Base-by-base conservation (phyloP, 371 early-diverging fungal species). In the Saksenaea vasiformis region DNA sequence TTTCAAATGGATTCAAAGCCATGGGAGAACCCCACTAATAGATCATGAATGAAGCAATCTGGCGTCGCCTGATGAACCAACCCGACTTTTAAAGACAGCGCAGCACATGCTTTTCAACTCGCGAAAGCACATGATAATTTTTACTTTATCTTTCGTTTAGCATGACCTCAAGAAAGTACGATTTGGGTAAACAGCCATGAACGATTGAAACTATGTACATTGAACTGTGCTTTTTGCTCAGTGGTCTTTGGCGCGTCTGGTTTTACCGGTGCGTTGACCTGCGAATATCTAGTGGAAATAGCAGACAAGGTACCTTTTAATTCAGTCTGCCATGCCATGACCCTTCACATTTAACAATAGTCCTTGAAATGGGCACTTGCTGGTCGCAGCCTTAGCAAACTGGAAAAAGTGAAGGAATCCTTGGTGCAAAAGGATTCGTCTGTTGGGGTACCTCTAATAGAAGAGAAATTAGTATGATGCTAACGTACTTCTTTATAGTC, bases 351-450 rank as follows among this genome's bases (percentile, higher is more conserved):
- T 19, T 22, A 47, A 47, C 10, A 10, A 47, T 47, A 47, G 51
- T 19, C 51, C 4, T 22, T 47, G 11, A 47, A 47, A 47, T 47
- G 51, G 51, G 51, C 51, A 10, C n/a, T 47, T 22, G 51, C 51
- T 0, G 51, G 51, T 22, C 51, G 51, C 11, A 47, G 51, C 24
- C 22, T 47, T 19, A 47, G 24, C 51, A 47, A 47, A 11, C 51
- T 47, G 11, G 78, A 80, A 37, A 73, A 69, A 37, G 77, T 75
- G n/a, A 77, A 67, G 38, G 59, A 70, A 13, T 63, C 65, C 11
- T 70, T 86, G 41, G 73, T 71, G 1, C 71, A 71, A 7, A 74
- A 82, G 56, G 69, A 79, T 41, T 72, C 74, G 2, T 62, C 70
- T 7, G 61, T 68, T 14, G 64, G 69, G 56, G 75, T 77, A 73